Conservation (phyloP, 306 rosid species). For the Herpetospermum pedunculosum region DNA sequence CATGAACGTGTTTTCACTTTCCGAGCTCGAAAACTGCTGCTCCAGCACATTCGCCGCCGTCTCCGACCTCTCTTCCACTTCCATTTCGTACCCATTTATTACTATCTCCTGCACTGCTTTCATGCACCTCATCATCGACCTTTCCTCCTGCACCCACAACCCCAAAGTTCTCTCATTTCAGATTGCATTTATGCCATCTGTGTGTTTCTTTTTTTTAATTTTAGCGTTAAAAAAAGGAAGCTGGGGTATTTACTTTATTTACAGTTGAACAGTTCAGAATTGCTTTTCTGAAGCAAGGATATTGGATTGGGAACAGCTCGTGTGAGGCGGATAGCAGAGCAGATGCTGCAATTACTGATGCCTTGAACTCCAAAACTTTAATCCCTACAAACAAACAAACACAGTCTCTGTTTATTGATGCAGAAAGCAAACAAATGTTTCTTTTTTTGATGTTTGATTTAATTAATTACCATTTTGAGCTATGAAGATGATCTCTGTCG, state of each 20-base stretch:
- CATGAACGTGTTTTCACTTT: slow-evolving; percentile 40
- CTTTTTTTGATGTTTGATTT: not conserved
- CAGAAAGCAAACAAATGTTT: not conserved
- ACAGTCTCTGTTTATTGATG: not conserved
- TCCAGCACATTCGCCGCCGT: slow-evolving; percentile 78
- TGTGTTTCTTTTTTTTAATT: too few species aligned
- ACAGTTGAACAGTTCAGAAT: slow-evolving; percentile 45
- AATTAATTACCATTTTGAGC: slow-evolving; percentile 56
- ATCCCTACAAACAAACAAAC: slow-evolving; percentile 34
- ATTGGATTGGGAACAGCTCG: slow-evolving; percentile 73
- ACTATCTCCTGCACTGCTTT: slow-evolving; percentile 36
- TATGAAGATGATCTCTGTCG: slow-evolving; percentile 56
- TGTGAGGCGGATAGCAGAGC: slow-evolving; percentile 68
- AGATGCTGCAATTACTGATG: slow-evolving; percentile 72
- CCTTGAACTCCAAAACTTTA: slow-evolving; percentile 64
- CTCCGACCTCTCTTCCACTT: slow-evolving; percentile 37
- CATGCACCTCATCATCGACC: slow-evolving; percentile 39
- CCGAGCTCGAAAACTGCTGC: slow-evolving; percentile 58
- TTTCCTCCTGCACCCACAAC: slow-evolving; percentile 10
- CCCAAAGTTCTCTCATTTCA: not conserved
- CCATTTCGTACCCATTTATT: slow-evolving; percentile 45
- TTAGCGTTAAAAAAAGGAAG: not conserved
- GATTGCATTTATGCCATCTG: not conserved
- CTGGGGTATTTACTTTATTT: slow-evolving; percentile 41
- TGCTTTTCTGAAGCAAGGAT: slow-evolving; percentile 47